Evolutionary conservation across 2,329 filamentous ascomycete species (phyloP).

Genomic region (Aschersonia sp.): DNA sequence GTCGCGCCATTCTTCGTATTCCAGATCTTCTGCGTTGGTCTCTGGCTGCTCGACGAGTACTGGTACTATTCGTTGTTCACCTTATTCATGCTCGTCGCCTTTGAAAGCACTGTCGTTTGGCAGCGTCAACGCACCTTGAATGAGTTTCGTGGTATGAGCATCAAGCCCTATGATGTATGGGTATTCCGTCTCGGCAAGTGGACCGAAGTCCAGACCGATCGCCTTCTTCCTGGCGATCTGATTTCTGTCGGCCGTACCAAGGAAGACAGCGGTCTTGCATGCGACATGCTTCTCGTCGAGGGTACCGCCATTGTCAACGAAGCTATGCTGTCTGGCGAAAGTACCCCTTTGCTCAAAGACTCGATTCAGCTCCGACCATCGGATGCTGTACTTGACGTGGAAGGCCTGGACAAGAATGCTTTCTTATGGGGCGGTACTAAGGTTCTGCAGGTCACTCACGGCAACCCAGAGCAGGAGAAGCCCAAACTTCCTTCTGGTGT

Average conservation of each 20-base stretch:
- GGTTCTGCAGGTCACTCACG: slow-evolving; percentile 87
- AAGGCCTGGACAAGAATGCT: slow-evolving; percentile 90
- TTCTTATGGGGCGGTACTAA: slow-evolving; percentile 97
- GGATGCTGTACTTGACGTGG: slow-evolving; percentile 68
- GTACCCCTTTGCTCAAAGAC: slow-evolving; percentile 91
- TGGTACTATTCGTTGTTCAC: slow-evolving; percentile 99
- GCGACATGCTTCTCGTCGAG: slow-evolving; percentile 91
- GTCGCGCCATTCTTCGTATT: slow-evolving; percentile 99
- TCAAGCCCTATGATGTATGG: slow-evolving; percentile 93
- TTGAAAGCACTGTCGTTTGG: slow-evolving; percentile 98
- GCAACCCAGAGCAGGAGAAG: slow-evolving; percentile 60
- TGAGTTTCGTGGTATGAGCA: slow-evolving; percentile 98
- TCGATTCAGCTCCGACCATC: slow-evolving; percentile 80
- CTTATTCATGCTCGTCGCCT: slow-evolving; percentile 92
- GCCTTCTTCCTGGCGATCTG: slow-evolving; percentile 82
- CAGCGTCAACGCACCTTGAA: slow-evolving; percentile 89
- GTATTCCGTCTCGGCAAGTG: slow-evolving; percentile 80
- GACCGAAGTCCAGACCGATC: slow-evolving; percentile 79
- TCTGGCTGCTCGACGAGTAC: slow-evolving; percentile 98
- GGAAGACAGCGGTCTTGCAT: slow-evolving; percentile 92
- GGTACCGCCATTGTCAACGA: slow-evolving; percentile 97
- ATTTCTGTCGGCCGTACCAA: slow-evolving; percentile 88
- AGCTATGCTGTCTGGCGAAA: slow-evolving; percentile 97
- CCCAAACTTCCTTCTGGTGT: slow-evolving; percentile 63
- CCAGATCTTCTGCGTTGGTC: slow-evolving; percentile 93